These are phyloP conservation scores for Calocybe cyanea DNA, from an alignment of 768 basidiomycete genomes.

Conservation along the genomic window DNA sequence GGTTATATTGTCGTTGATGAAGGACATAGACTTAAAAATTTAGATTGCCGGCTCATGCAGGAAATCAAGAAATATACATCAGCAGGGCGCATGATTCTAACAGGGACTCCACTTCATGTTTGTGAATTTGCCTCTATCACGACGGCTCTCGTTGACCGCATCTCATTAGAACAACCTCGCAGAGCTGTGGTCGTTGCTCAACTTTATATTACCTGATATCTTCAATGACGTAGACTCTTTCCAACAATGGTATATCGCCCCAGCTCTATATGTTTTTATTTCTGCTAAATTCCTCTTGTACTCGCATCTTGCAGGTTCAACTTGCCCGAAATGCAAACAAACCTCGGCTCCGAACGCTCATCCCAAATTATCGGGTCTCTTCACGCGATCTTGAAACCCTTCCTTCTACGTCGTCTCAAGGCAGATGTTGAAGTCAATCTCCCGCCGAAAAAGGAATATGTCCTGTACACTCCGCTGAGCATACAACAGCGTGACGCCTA, in stretches of 20 bases:
- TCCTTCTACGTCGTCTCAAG: slow-evolving; percentile 89
- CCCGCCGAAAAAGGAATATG: slow-evolving; percentile 93
- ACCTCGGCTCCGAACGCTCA: slow-evolving; percentile 55
- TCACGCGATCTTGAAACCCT: slow-evolving; percentile 91
- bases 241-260: slow-evolving; percentile 69
- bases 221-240: slow-evolving; percentile 88
- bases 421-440: slow-evolving; percentile 76
- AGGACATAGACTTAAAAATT: slow-evolving; percentile 93
- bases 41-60: slow-evolving; percentile 84
- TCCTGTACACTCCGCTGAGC: slow-evolving; percentile 88
- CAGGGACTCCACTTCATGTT: slow-evolving; percentile 95
- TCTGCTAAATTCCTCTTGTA: no score
- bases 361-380: slow-evolving; percentile 70
- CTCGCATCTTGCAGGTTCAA: slow-evolving; percentile 51
- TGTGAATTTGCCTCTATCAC: slow-evolving; percentile 16
- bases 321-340: slow-evolving; percentile 57
- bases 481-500: slow-evolving; percentile 82
- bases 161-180: slow-evolving; percentile 88
- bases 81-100: slow-evolving; percentile 88
- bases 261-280: no score
- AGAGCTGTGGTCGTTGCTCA: slow-evolving; percentile 93
- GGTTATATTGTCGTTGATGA: slow-evolving; percentile 96
- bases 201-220: slow-evolving; percentile 93
- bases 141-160: background rate
- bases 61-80: slow-evolving; percentile 86